Percentiles rank a stretch among this genome's conserved stretches.
These are phyloP conservation scores for Monilinia fructigena DNA, from an alignment of 2,329 filamentous ascomycete species.

Conservation along the genomic window DNA sequence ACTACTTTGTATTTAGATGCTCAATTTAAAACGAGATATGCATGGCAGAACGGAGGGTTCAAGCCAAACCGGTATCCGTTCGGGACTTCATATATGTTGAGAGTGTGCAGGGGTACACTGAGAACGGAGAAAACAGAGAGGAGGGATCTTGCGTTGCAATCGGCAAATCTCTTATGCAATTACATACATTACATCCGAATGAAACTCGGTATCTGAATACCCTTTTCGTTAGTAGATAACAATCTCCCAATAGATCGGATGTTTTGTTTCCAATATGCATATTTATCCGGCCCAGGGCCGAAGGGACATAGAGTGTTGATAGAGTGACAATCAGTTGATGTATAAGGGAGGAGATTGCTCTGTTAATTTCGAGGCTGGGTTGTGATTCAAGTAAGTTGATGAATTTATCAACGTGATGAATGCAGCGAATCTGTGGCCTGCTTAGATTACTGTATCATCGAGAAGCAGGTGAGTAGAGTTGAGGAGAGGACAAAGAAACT, in stretches of 20 bases:
- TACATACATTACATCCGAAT: conserved; percentile 21
- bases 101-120: not conserved
- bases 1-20: not conserved
- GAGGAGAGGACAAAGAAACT: not conserved
- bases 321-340: not conserved
- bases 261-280: conserved; percentile 5
- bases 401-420: not conserved
- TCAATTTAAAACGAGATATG: not conserved
- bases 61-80: conserved; percentile 11
- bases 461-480: conserved; percentile 10
- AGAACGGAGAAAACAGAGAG: conserved; percentile 6
- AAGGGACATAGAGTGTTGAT: not conserved
- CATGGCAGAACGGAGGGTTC: conserved; percentile 6
- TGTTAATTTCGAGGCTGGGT: not conserved
- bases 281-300: conserved; percentile 11
- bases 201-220: conserved; percentile 12
- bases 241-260: conserved; percentile 1
- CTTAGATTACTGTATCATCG: not conserved
- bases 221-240: conserved; percentile 12
- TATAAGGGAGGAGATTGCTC: conserved; percentile 1
- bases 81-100: not conserved
- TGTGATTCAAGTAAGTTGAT: not conserved
- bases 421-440: not conserved
- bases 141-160: conserved; percentile 14
- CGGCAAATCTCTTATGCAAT: conserved; percentile 17